Conservation (phyloP, 2,329 filamentous ascomycete species). For the Zalaria sp. region DNA sequence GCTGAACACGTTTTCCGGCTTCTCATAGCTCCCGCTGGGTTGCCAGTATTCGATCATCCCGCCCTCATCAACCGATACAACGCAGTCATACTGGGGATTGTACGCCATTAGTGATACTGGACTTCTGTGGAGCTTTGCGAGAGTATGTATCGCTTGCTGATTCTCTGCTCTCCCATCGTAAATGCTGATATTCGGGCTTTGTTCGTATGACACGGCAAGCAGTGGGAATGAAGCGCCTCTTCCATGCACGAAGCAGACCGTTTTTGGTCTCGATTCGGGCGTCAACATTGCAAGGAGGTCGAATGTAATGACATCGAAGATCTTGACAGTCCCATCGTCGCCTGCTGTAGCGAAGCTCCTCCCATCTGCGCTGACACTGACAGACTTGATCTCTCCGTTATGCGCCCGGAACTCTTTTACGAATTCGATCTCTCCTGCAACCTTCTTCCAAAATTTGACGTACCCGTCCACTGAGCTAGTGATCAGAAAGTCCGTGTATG, state of each 20-base stretch:
- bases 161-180: constrained; percentile 85
- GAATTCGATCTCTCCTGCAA: constrained; percentile 80
- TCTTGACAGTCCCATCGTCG: constrained; percentile 62
- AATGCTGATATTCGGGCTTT: constrained; percentile 58
- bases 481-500: constrained; percentile 85
- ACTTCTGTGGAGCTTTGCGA: constrained; percentile 67
- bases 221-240: constrained; percentile 78
- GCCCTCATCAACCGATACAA: constrained; percentile 73
- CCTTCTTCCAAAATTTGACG: constrained; percentile 99
- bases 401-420: constrained; percentile 97
- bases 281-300: constrained; percentile 72
- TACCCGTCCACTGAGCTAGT: constrained; percentile 90
- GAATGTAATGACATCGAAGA: constrained; percentile 51
- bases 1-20: constrained; percentile 80
- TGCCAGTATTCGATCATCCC: constrained; percentile 98
- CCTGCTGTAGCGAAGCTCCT: constrained; percentile 88
- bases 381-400: constrained; percentile 66
- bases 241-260: constrained; percentile 83
- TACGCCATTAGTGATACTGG: constrained; percentile 77
- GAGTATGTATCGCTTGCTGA: constrained; percentile 57
- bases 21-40: constrained; percentile 67
- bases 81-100: constrained; percentile 80
- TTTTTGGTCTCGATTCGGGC: constrained; percentile 61
- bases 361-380: constrained; percentile 78
- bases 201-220: constrained; percentile 68